Conservation (phyloP, 176 grass and related monocot species). For the Aechmea fasciata region DNA sequence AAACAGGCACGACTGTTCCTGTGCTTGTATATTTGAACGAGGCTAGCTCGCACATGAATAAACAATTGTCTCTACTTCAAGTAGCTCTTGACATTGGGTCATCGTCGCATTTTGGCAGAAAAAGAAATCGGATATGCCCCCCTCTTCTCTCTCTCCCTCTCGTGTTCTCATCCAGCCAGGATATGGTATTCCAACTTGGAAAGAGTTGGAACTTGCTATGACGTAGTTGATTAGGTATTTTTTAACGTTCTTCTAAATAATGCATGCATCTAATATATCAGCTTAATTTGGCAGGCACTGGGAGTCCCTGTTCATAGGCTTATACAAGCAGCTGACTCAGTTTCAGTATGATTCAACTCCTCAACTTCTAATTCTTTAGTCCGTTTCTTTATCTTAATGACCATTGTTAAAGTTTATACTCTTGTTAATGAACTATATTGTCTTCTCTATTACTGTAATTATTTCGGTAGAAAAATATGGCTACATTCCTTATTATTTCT, state of each 20-base stretch:
- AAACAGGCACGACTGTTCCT: too few relatives aligned
- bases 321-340: constrained; percentile 80
- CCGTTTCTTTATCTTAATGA: not conserved
- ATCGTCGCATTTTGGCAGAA: too few relatives aligned
- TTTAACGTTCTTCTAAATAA: not conserved
- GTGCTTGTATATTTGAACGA: too few relatives aligned
- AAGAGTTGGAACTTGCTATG: not conserved
- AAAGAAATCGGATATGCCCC: too few relatives aligned
- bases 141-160: too few relatives aligned
- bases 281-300: constrained; percentile 42
- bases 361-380: not conserved
- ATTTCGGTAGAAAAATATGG: not conserved
- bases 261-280: constrained; percentile 3
- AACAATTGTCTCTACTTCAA: too few relatives aligned
- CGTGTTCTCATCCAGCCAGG: too few relatives aligned
- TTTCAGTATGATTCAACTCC: constrained; percentile 51
- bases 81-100: too few relatives aligned
- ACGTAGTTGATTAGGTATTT: not conserved
- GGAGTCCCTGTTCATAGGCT: constrained; percentile 79
- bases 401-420: not conserved
- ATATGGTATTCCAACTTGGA: too few relatives aligned
- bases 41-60: too few relatives aligned
- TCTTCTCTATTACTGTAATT: not conserved
- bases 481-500: not conserved
- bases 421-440: not conserved